Evolutionary conservation across 2,329 filamentous ascomycete species (phyloP), one percentile per base, ranked within the genome.

Genomic region (Endoconidiophora polonica): DNA sequence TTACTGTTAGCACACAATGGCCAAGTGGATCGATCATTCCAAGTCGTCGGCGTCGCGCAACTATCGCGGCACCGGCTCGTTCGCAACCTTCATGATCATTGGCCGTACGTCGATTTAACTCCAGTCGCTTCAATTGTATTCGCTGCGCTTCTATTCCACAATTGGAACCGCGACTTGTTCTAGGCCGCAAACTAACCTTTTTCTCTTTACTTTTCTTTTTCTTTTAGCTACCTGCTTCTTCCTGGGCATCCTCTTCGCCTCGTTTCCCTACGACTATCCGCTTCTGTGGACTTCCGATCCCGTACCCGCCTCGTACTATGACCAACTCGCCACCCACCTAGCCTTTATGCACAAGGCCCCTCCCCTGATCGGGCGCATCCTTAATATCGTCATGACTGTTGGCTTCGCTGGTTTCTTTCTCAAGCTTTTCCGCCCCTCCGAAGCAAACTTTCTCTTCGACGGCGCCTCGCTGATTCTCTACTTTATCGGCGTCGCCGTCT

Each of bases 41-140:
- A 77, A 77, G 66, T 76, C 67, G 57, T 73, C 73, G 53, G 68
- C 65, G 62, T 77, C 74, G 53, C 68, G 66, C 59, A 66, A 74
- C 65, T 77, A 77, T 59, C 68, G 68, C 56, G 75, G 77, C 52
- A 72, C 76, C 45, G 69, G 70, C 59, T 86, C 86, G 46, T 98
- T 98, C 64, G 87, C 88, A 66, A 95, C 91, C 44, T 95, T 94
- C 63, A 81, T 98, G 66, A 95, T 98, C 62, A 81, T 96, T 58
- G 88, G 86, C 57, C 87, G 90, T 95, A 76, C 9, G 24, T 29
- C 9, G 9, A 29, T 29, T 9, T 5, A 29, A 9, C 9, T 29
- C 24, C 9, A 9, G 9, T 29, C 16, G 16, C 37, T 38, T 20
- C 4, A 12, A 39, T 51, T 6, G 38, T 26, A 18, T 10, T 20